Conservation (phyloP, 2,329 filamentous ascomycete genomes). For the Exophiala spinifera region DNA sequence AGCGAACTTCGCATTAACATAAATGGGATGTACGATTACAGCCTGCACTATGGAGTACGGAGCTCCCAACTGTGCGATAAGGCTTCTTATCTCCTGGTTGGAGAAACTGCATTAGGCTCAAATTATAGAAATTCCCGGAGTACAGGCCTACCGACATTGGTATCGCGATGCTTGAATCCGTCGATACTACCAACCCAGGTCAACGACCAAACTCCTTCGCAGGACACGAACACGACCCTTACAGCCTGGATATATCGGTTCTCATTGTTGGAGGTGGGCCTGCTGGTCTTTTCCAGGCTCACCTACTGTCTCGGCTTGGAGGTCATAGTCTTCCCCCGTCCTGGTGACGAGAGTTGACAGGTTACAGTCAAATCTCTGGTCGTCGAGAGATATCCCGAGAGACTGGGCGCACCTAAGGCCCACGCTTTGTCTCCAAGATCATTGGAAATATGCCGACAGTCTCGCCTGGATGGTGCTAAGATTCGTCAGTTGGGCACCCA, state of each 20-base stretch:
- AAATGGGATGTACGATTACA: too few relatives aligned
- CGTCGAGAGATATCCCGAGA: slow-evolving; percentile 30
- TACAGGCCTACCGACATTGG: neutral
- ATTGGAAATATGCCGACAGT: slow-evolving; percentile 33
- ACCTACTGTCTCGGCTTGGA: slow-evolving; percentile 35
- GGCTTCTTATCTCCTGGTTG: too few relatives aligned
- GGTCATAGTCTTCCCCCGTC: slow-evolving; percentile 20
- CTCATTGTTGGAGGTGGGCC: slow-evolving; percentile 39
- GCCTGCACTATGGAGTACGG: too few relatives aligned
- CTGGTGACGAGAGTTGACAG: neutral
- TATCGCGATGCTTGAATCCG: neutral
- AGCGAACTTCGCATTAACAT: too few relatives aligned
- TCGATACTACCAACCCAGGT: neutral
- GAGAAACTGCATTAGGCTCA: too few relatives aligned
- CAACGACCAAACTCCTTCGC: neutral
- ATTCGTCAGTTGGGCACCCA: slow-evolving; percentile 30
- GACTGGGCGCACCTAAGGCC: slow-evolving; percentile 32
- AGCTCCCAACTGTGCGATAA: too few relatives aligned
- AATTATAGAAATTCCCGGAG: neutral
- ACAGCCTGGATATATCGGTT: slow-evolving; percentile 30
- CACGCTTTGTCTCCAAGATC: slow-evolving; percentile 33
- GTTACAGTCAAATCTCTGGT: slow-evolving; percentile 28
- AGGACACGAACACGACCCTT: neutral
- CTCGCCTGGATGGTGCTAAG: slow-evolving; percentile 30
- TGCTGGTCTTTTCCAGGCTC: slow-evolving; percentile 37